Conservation (phyloP, 176 grass and related monocot species). For the Otatea glauca region DNA sequence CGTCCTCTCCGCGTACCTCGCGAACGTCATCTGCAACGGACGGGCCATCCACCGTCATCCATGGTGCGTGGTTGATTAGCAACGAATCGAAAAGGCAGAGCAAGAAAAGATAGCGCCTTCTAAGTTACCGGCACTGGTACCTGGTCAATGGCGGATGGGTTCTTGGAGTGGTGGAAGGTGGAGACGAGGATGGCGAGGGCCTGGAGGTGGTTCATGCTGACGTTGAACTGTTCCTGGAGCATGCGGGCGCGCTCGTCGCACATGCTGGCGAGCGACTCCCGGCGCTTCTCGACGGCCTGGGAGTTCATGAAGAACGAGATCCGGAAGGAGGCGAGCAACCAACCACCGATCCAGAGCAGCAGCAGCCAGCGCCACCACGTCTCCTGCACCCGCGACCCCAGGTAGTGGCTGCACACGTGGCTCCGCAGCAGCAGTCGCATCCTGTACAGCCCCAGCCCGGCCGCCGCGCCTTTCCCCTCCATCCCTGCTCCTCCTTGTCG, state of each 20-base stretch:
- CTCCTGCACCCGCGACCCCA: conserved; percentile 48
- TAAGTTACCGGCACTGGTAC: conserved; percentile 22
- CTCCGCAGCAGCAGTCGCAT: conserved; percentile 41
- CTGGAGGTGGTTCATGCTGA: conserved; percentile 98
- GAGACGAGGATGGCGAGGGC: conserved; percentile 92
- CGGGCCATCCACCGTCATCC: not conserved
- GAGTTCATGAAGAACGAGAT: conserved; percentile 47
- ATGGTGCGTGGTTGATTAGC: not conserved
- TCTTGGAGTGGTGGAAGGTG: conserved; percentile 90
- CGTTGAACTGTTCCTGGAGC: conserved; percentile 99
- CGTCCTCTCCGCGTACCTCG: conserved; percentile 92
- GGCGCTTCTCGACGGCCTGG: conserved; percentile 57
- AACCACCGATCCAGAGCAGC: conserved; percentile 51
- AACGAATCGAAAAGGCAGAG: not conserved
- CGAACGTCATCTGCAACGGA: conserved; percentile 75
- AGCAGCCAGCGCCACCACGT: conserved; percentile 51
- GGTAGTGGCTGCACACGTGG: conserved; percentile 59
- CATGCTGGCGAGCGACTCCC: conserved; percentile 81
- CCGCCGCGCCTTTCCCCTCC: conserved; percentile 29
- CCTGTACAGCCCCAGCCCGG: conserved; percentile 39
- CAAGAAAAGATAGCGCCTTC: not conserved
- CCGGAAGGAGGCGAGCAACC: conserved; percentile 17
- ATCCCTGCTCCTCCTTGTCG: conserved; percentile 1
- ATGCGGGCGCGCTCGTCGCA: conserved; percentile 93
- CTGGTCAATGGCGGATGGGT: conserved; percentile 92